These are phyloP conservation scores for Darksidea phi DNA, from an alignment of 495 filamentous ascomycete genomes.

Conservation along the genomic window DNA sequence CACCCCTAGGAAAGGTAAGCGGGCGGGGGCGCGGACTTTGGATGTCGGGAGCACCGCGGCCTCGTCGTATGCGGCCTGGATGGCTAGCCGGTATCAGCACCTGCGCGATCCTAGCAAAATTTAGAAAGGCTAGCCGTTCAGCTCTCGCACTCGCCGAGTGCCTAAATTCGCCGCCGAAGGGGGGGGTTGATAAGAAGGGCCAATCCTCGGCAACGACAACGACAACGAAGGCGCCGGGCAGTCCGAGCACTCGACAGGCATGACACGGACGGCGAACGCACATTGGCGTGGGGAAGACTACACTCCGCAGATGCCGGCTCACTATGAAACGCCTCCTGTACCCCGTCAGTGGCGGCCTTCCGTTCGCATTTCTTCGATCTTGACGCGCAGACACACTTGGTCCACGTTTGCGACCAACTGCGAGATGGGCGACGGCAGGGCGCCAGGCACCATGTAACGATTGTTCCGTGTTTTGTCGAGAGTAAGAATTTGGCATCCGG, in stretches of 20 bases:
- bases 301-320: conserved; percentile 14
- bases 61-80: conserved; percentile 1
- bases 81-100: conserved; percentile 8
- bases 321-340: conserved; percentile 4
- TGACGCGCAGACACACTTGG: no score
- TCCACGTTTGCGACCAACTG: no score
- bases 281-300: conserved; percentile 11
- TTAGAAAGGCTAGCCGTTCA: conserved; percentile 7
- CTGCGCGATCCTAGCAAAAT: no score
- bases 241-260: conserved; percentile 2
- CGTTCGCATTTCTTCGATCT: neutral
- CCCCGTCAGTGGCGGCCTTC: conserved; percentile 4
- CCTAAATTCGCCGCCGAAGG: conserved; percentile 17
- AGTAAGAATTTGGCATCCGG: no score
- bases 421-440: no score
- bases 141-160: conserved; percentile 3
- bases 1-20: conserved; percentile 7
- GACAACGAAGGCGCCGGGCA: neutral
- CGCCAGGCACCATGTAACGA: no score
- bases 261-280: neutral
- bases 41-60: conserved; percentile 18
- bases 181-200: conserved; percentile 6
- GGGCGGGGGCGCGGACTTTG: conserved; percentile 10
- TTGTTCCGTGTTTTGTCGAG: no score
- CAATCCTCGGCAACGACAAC: conserved; percentile 2